These are phyloP conservation scores for Podaxis carcinomalis DNA, from an alignment of 768 basidiomycete genomes.

Conservation along the genomic window DNA sequence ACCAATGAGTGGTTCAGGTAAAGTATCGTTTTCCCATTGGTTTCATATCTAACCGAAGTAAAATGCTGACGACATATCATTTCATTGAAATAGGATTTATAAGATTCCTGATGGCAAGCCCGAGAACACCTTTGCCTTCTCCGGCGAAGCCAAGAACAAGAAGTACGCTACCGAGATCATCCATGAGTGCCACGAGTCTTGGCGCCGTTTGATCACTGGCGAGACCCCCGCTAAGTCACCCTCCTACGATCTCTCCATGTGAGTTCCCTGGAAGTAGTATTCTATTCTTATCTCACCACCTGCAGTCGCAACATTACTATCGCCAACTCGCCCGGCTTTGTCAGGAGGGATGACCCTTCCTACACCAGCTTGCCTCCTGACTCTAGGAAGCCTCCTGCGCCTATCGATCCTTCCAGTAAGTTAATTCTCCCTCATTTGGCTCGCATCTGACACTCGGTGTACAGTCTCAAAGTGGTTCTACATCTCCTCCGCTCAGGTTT, in stretches of 20 bases:
- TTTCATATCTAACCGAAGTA: background rate
- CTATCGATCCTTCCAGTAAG: conserved; percentile 88
- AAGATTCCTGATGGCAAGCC: conserved; percentile 95
- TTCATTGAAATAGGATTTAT: conserved; percentile 63
- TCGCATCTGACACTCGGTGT: conserved; percentile 6
- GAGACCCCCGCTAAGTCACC: conserved; percentile 71
- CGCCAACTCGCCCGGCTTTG: conserved; percentile 68
- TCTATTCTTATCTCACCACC: background rate
- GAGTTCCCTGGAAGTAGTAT: conserved; percentile 24
- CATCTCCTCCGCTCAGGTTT: conserved; percentile 86
- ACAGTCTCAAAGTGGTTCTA: conserved; percentile 92
- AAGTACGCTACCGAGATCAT: conserved; percentile 99
- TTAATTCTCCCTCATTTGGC: conserved; percentile 8
- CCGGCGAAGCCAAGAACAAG: conserved; percentile 99
- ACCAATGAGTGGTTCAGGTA: conserved; percentile 99
- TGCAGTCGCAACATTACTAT: conserved; percentile 78
- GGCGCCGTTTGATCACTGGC: conserved; percentile 88
- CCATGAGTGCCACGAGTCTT: conserved; percentile 97
- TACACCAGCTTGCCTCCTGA: conserved; percentile 71
- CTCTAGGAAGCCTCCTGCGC: conserved; percentile 79
- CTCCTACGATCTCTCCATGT: conserved; percentile 83
- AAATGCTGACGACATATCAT: conserved; percentile 7
- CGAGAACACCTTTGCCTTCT: conserved; percentile 98
- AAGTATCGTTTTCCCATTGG: background rate
- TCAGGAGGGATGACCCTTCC: conserved; percentile 52